Evolutionary conservation across 2,329 filamentous ascomycete species (phyloP).

Genomic region (Knufia fluminis): DNA sequence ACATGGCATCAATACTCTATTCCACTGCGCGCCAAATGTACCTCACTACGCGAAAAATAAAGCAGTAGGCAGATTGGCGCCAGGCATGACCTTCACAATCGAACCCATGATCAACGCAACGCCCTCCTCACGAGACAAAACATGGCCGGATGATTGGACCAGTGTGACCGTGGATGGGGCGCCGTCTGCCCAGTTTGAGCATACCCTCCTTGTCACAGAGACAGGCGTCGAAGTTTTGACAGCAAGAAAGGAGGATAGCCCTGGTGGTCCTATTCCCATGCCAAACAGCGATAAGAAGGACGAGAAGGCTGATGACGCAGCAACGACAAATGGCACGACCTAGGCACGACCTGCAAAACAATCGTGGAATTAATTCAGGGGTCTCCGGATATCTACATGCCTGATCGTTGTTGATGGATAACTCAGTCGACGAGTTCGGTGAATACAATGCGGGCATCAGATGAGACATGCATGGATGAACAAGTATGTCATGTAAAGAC

Average conservation of each 20-base stretch:
- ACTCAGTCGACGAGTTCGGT: neutral
- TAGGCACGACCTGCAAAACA: too few relatives aligned
- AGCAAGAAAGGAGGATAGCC: slow-evolving; percentile 61
- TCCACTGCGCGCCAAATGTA: slow-evolving; percentile 88
- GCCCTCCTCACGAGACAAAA: slow-evolving; percentile 73
- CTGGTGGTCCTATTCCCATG: slow-evolving; percentile 57
- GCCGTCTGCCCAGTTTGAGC: slow-evolving; percentile 88
- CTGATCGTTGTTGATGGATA: too few relatives aligned
- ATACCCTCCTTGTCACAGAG: slow-evolving; percentile 75
- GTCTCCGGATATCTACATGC: neutral
- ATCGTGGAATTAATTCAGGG: too few relatives aligned
- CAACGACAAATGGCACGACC: neutral
- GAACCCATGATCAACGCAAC: slow-evolving; percentile 82
- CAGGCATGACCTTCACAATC: slow-evolving; percentile 97
- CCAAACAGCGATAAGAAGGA: slow-evolving; percentile 36
- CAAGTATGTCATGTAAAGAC: too few relatives aligned
- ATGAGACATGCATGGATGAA: too few relatives aligned
- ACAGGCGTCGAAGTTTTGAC: slow-evolving; percentile 74
- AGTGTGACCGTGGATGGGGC: slow-evolving; percentile 86
- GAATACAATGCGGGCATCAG: too few relatives aligned
- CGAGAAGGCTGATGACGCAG: neutral
- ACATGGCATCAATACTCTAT: slow-evolving; percentile 86
- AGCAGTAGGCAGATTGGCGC: slow-evolving; percentile 85
- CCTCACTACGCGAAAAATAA: slow-evolving; percentile 99
- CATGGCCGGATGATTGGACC: slow-evolving; percentile 98